Evolutionary conservation across 139 green algal genomes (phyloP).

Genomic region (Dunaliella sp.): DNA sequence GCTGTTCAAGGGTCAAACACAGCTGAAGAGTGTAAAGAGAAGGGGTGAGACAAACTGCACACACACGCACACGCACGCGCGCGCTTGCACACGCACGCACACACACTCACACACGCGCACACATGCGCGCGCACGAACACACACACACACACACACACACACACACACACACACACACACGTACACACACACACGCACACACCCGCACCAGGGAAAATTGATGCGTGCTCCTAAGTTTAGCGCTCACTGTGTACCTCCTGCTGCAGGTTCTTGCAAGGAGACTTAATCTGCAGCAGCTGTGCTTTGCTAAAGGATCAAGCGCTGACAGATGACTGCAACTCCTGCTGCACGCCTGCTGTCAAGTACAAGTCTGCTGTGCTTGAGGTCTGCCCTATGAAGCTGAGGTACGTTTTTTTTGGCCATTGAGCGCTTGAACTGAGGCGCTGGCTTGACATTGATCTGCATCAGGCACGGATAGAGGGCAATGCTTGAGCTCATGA

Average conservation of each 20-base stretch:
- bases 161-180: not conserved
- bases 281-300: not conserved
- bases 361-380: not conserved
- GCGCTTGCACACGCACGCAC: not conserved
- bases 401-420: not conserved
- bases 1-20: too few species aligned
- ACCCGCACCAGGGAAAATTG: too few species aligned
- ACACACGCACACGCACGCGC: not conserved
- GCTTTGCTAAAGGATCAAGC: conserved; percentile 1
- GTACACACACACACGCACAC: not conserved
- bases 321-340: conserved; percentile 4
- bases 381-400: conserved; percentile 3
- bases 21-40: too few species aligned
- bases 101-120: not conserved
- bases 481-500: too few species aligned
- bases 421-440: not conserved
- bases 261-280: conserved; percentile 1
- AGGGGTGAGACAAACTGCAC: too few species aligned
- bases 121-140: not conserved
- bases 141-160: not conserved
- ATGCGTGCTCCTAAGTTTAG: too few species aligned
- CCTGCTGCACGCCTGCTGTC: not conserved
- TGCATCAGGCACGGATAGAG: not conserved
- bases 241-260: not conserved
- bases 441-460: not conserved